Base-by-base conservation (phyloP, 768 basidiomycete species). In the Pluteus cervinus region DNA sequence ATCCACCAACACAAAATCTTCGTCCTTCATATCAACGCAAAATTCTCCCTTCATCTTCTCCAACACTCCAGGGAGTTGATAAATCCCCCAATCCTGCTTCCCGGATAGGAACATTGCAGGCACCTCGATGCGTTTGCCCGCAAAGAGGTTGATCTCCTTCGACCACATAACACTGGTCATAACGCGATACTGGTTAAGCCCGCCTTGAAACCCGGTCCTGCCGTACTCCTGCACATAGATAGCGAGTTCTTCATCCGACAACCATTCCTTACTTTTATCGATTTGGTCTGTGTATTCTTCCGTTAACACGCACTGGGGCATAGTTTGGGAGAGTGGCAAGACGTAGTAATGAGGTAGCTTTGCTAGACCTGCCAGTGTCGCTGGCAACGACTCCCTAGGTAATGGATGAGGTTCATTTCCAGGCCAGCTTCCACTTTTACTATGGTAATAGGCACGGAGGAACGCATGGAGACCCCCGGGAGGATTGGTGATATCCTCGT, bases 191-290 rank as follows among this genome's bases (percentile, higher is more conserved):
- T 66, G 57, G 46, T 81, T 77, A 36, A 81, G 52, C 18, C 73
- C 76, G n/a, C 76, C 78, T 48, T 79, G 78, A 41, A 81, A 81
- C 1, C 80, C 76, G 2, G 73, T 75, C 28, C 67, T 59, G 1
- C 48, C 44, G 40, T 68, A 82, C 44, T 71, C 69, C 15, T 61
- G 45, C 2, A 68, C 63, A 47, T 77, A 80, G 8, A 75, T 65
- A 0, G 40, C 52, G 9, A 77, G 63, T 33, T 73, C 74, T 1
- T 58, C 63, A 7, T 73, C 68, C 4, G 66, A 40, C 7, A 80
- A 55, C 79, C 79, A 81, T 12, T 64, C 48, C 12, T 55, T 52
- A 10, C 42, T 45, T n/a, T n/a, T n/a, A n/a, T n/a, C n/a, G n/a
- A n/a, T n/a, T n/a, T n/a, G n/a, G n/a, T n/a, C n/a, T n/a, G n/a